These are phyloP conservation scores for Coemansia asiatica DNA, from an alignment of 192 early-diverging fungal genomes.

Conservation along the genomic window DNA sequence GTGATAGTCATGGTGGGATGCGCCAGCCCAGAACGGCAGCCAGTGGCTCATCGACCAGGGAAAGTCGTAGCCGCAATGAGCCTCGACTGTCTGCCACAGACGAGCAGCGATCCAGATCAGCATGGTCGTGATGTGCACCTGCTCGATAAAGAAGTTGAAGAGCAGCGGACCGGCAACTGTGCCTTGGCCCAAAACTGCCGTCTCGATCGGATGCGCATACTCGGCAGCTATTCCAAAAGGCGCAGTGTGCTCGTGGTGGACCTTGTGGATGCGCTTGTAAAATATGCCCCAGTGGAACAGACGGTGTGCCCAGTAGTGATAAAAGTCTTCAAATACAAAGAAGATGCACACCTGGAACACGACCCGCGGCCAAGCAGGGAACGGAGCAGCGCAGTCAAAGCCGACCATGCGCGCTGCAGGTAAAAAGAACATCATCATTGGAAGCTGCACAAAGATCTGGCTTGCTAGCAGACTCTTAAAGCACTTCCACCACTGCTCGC, in stretches of 20 bases:
- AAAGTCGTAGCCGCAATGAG: conserved; percentile 77
- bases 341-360: conserved; percentile 59
- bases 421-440: conserved; percentile 67
- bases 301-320: conserved; percentile 74
- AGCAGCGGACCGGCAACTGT: conserved; percentile 61
- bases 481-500: conserved; percentile 61
- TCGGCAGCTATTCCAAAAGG: conserved; percentile 74
- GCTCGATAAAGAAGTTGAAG: conserved; percentile 57
- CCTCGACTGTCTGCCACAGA: conserved; percentile 65
- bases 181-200: conserved; percentile 64
- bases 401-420: conserved; percentile 62
- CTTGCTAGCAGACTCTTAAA: conserved; percentile 59
- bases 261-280: conserved; percentile 79
- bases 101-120: conserved; percentile 68
- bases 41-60: conserved; percentile 84
- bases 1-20: conserved; percentile 77
- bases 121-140: conserved; percentile 68
- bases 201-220: conserved; percentile 73
- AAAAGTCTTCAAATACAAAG: conserved; percentile 68
- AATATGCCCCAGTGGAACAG: conserved; percentile 65
- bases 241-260: conserved; percentile 72
- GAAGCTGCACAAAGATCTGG: conserved; percentile 68
- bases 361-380: conserved; percentile 60
- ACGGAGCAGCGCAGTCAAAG: conserved; percentile 65
- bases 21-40: conserved; percentile 83